Conservation (phyloP, 805 yeast genomes). For the Barnettozyma salicaria region DNA sequence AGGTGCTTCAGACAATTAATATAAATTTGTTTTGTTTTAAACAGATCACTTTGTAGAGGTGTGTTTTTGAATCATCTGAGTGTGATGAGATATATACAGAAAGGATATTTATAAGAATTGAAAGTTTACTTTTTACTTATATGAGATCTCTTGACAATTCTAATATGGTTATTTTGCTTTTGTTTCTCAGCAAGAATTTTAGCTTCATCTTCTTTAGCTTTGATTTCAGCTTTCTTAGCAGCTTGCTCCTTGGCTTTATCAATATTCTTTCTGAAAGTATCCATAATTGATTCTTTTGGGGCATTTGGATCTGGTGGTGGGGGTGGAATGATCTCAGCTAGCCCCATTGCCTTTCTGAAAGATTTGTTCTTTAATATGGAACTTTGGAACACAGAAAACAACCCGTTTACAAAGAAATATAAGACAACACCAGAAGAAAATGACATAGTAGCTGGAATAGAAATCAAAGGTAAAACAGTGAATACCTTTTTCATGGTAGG, state of each 20-base stretch:
- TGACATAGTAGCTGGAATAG: conserved; percentile 84
- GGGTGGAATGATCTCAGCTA: conserved; percentile 58
- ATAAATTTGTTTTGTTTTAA: background rate
- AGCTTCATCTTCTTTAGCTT: conserved; percentile 30
- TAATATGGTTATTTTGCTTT: conserved; percentile 24
- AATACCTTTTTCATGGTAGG: conserved; percentile 65
- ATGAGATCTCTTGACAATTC: conserved; percentile 22
- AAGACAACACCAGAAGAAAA: conserved; percentile 80
- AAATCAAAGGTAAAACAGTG: conserved; percentile 68
- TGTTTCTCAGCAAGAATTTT: conserved; percentile 29
- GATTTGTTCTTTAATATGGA: conserved; percentile 50
- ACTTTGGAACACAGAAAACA: conserved; percentile 70
- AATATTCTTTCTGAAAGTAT: conserved; percentile 35
- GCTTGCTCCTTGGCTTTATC: conserved; percentile 35
- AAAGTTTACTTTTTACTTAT: conserved; percentile 10
- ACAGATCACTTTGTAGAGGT: too few relatives aligned
- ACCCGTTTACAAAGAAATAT: conserved; percentile 78
- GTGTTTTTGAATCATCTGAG: too few relatives aligned
- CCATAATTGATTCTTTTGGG: conserved; percentile 32
- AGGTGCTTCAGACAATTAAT: too few relatives aligned
- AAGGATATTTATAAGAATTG: background rate
- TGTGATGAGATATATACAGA: background rate
- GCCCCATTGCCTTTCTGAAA: conserved; percentile 51
- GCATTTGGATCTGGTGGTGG: conserved; percentile 31
- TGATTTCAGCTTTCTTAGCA: conserved; percentile 32